Conservation (phyloP, 2,329 filamentous ascomycete species). For the Aphanoascus verrucosus region DNA sequence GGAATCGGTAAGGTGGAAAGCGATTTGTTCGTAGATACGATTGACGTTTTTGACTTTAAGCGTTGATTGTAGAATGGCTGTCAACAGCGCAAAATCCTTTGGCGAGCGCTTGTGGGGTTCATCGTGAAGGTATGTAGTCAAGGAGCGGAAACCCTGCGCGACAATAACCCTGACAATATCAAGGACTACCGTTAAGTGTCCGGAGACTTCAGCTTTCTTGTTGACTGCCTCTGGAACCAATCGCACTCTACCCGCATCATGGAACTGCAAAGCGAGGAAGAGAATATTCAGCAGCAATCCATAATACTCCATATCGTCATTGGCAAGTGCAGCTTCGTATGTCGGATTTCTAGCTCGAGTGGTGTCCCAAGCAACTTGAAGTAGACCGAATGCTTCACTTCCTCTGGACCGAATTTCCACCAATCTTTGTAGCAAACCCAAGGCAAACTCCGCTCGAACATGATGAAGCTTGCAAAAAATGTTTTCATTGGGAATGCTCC, state of each 20-base stretch:
- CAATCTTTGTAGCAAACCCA: constrained; percentile 71
- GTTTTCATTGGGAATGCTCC: constrained; percentile 59
- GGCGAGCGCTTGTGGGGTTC: constrained; percentile 54
- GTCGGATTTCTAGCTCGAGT: constrained; percentile 45
- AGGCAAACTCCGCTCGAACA: constrained; percentile 65
- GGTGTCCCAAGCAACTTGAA: constrained; percentile 51
- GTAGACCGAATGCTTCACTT: constrained; percentile 43
- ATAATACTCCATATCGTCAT: constrained; percentile 58
- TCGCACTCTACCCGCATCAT: constrained; percentile 28
- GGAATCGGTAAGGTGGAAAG: constrained; percentile 54
- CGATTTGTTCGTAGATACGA: constrained; percentile 58
- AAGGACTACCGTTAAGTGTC: constrained; percentile 51
- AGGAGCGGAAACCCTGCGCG: constrained; percentile 66
- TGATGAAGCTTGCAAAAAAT: constrained; percentile 73
- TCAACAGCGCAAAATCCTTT: constrained; percentile 76
- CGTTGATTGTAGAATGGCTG: constrained; percentile 75
- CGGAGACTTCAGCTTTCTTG: constrained; percentile 31
- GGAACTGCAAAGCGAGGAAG: constrained; percentile 62
- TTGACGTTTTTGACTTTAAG: constrained; percentile 67
- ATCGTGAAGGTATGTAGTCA: constrained; percentile 75
- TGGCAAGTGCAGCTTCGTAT: constrained; percentile 49
- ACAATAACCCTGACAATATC: constrained; percentile 73
- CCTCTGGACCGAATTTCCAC: constrained; percentile 46
- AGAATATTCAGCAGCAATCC: constrained; percentile 73
- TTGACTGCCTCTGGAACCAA: constrained; percentile 27